Conservation (phyloP, 371 early-diverging fungal species). For the Apophysomyces variabilis region DNA sequence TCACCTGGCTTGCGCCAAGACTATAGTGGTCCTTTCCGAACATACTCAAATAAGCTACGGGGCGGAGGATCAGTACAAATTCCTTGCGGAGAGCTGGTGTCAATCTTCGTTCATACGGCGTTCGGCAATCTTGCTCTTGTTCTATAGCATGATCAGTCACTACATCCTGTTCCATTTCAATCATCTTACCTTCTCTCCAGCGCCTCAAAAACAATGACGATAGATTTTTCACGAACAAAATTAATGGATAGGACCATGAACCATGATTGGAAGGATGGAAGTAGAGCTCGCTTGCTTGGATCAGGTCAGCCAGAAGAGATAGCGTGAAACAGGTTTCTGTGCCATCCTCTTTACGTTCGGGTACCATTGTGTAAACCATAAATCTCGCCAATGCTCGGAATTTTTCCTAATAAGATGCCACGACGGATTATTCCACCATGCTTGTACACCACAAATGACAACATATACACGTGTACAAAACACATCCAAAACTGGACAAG, state of each 20-base stretch:
- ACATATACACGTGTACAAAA: constrained; percentile 3
- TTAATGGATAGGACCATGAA: constrained; percentile 72
- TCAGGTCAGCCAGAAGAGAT: constrained; percentile 67
- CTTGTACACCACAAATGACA: no score
- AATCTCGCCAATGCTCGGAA: constrained; percentile 73
- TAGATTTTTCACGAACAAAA: constrained; percentile 67
- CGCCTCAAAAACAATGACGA: constrained; percentile 70
- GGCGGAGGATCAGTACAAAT: constrained; percentile 65
- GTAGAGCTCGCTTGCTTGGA: constrained; percentile 86
- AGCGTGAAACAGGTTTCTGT: constrained; percentile 45
- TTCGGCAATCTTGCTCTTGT: constrained; percentile 60
- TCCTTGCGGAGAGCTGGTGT: constrained; percentile 54
- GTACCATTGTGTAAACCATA: constrained; percentile 77
- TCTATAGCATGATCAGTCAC: constrained; percentile 34
- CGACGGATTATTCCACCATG: no score
- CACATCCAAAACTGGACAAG: background rate
- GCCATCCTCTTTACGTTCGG: constrained; percentile 41
- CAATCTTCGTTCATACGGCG: constrained; percentile 63
- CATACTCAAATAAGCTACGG: constrained; percentile 68
- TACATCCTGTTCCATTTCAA: background rate
- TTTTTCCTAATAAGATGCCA: constrained; percentile 45
- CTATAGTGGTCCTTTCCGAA: constrained; percentile 83
- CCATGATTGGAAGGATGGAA: constrained; percentile 92
- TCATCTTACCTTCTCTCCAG: constrained; percentile 50
- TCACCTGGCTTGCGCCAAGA: constrained; percentile 68